phyloP scores from a whole-genome alignment of 108 stramenopile species.

The Cyclostephanos tholiformis region DNA sequence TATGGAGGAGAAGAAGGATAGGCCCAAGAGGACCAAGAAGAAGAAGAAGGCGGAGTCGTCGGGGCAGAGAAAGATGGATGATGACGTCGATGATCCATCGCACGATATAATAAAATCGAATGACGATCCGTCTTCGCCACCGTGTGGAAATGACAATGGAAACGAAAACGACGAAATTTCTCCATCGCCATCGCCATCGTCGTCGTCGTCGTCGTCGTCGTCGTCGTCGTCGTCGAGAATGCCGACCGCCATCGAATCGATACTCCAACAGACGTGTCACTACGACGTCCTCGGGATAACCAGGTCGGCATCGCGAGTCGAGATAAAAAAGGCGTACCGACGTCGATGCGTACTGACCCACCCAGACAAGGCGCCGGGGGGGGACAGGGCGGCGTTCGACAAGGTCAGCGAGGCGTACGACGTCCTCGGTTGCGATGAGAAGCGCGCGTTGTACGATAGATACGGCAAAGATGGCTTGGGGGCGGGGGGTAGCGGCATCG shows the following conservation, averaged over 20 bases:
- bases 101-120: background rate
- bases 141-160: background rate
- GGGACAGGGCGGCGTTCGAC: constrained; percentile 86
- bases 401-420: constrained; percentile 94
- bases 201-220: constrained; percentile 1
- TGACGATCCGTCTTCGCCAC: background rate
- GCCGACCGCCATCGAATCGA: constrained; percentile 29
- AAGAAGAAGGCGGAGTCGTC: background rate
- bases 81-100: background rate
- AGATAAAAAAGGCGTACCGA: constrained; percentile 92
- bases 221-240: constrained; percentile 14
- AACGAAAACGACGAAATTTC: background rate
- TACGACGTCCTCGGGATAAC: constrained; percentile 41
- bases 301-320: constrained; percentile 20
- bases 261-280: constrained; percentile 33
- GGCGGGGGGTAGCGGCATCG: constrained; percentile 36
- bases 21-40: background rate
- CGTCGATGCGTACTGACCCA: constrained; percentile 88
- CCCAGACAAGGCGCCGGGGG: constrained; percentile 88
- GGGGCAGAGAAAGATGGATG: too few relatives aligned
- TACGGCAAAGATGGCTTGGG: constrained; percentile 80
- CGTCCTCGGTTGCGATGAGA: constrained; percentile 87
- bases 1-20: background rate
- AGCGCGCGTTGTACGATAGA: constrained; percentile 90
- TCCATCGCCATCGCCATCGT: too few relatives aligned